Evolutionary conservation across 208 protist genomes (phyloP), one percentile per base, ranked within the genome.

Genomic region (Wallacemonas sp.): DNA sequence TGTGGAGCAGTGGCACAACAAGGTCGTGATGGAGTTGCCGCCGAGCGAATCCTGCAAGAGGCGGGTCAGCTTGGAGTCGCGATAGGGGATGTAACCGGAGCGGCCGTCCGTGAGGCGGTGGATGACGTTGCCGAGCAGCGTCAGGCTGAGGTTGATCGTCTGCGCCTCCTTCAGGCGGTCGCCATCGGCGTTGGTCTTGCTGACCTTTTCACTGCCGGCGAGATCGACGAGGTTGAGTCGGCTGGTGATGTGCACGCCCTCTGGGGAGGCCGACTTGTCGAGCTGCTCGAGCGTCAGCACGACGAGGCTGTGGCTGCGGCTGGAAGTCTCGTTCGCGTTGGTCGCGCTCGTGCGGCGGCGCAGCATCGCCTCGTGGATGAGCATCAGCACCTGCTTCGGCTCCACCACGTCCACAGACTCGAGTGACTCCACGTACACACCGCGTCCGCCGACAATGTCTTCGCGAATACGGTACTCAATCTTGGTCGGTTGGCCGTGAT

Each of bases 131-230:
- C 91, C 89, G 38, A 97, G 83, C 2, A 86, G 75, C 8, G 91
- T 81, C 20, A 97, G 78, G 49, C 86, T 94, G 25, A 87, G 72
- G 67, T 97, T 97, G 74, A 97, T 97, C 22, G 81, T 72, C 46
- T 78, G 70, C n/a, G 78, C 85, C 61, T 84, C 81, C 64, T 74
- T 70, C 20, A 87, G 70, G 23, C 72, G 67, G 4, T 81, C 44
- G 32, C 87, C 77, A 11, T 73, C 55, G 18, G 76, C 84, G 32
- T 88, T 70, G 22, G 85, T 84, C 48, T 82, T 77, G 45, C 70
- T 74, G 8, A 90, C 65, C 26, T 83, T 79, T 71, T 97, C 93
- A 33, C 75, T 88, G 22, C 93, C 93, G 14, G 93, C 91, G 28
- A 97, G 75, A 80, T 97, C 93, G 14, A 91, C 86, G 20, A 96